phyloP scores from a whole-genome alignment of 2,329 filamentous ascomycete species.

The Pseudogymnoascus sp. region DNA sequence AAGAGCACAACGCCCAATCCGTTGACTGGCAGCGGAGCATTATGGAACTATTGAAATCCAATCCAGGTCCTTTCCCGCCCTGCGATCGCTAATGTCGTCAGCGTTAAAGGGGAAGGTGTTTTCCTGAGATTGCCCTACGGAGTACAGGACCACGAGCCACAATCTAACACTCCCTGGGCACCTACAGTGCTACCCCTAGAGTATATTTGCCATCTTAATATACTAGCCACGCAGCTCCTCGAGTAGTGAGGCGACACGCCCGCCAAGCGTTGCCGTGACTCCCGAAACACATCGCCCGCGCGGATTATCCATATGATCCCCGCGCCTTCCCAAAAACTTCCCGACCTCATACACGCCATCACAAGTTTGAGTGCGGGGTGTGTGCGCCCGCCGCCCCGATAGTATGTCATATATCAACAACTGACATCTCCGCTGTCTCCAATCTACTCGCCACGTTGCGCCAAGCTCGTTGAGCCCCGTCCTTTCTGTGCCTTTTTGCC shows the following conservation, averaged over 20 bases:
- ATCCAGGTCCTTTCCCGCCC: background rate
- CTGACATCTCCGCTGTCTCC: background rate
- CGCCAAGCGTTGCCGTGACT: background rate
- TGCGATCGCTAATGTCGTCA: background rate
- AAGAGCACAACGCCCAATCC: background rate
- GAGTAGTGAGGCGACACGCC: slow-evolving; percentile 1
- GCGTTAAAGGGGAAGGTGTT: background rate
- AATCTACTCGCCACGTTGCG: slow-evolving; percentile 3
- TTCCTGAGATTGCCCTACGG: background rate
- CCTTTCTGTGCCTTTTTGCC: background rate
- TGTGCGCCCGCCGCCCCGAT: background rate
- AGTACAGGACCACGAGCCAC: background rate
- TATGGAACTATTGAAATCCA: slow-evolving; percentile 6
- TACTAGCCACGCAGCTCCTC: background rate
- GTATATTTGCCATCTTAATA: slow-evolving; percentile 3
- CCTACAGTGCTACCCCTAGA: background rate
- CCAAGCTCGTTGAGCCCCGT: background rate
- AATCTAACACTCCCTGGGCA: background rate
- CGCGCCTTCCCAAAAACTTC: background rate
- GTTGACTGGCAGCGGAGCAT: background rate
- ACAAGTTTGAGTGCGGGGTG: background rate
- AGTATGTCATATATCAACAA: slow-evolving; percentile 3
- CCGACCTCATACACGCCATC: background rate
- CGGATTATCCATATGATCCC: slow-evolving; percentile 3
- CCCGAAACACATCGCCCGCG: background rate